A percentile compares a stretch with the other conserved stretches of the same genome.
These are phyloP conservation scores for Colletotrichum sp. DNA, from an alignment of 2,329 filamentous ascomycete genomes.

Conservation along the genomic window DNA sequence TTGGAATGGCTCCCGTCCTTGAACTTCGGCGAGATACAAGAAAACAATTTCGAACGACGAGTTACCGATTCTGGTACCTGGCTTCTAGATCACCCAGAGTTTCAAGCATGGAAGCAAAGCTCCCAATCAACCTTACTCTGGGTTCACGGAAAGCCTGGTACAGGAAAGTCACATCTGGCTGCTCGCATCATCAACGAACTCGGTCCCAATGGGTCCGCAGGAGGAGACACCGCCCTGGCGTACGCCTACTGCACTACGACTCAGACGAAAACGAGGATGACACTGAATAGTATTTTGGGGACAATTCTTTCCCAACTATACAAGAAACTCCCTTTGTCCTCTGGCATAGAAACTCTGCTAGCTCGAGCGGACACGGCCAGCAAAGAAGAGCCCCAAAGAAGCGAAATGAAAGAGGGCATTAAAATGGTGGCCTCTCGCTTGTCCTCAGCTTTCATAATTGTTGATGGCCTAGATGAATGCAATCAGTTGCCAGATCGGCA, in stretches of 20 bases:
- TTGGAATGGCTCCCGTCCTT: neutral
- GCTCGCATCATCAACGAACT: neutral
- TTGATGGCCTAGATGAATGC: constrained; percentile 4
- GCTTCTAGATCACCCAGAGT: neutral
- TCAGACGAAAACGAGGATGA: neutral
- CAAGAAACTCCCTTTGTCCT: neutral
- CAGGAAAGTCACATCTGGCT: neutral
- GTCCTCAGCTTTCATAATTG: neutral
- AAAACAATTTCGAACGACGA: neutral
- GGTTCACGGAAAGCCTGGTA: neutral
- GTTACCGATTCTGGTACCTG: neutral
- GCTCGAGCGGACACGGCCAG: neutral
- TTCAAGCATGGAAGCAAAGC: neutral
- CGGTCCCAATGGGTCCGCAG: too few species aligned
- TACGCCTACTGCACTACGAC: neutral
- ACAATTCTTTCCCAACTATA: neutral
- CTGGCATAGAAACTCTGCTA: neutral
- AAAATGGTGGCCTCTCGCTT: neutral
- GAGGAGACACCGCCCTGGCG: neutral
- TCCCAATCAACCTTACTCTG: neutral
- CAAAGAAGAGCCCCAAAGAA: neutral
- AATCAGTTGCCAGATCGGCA: neutral
- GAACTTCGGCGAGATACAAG: neutral
- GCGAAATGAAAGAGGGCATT: neutral
- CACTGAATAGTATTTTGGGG: neutral